Percentiles rank a stretch among this genome's conserved stretches.
phyloP scores from a whole-genome alignment of 2,329 filamentous ascomycete genomes.

The Stagonosporopsis chrysanthemi region DNA sequence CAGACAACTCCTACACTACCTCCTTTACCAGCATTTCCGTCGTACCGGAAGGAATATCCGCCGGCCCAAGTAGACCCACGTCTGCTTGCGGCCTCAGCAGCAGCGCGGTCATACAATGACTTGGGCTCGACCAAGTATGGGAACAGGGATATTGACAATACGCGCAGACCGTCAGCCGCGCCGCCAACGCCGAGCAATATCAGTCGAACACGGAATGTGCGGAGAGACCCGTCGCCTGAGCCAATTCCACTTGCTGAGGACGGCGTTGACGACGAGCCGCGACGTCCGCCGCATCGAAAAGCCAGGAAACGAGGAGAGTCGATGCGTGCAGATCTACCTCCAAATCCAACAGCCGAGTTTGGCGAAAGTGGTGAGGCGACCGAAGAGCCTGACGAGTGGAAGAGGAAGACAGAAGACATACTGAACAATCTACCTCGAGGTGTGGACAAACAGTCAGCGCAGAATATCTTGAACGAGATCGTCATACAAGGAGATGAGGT shows the following conservation, averaged over 20 bases:
- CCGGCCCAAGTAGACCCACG: slow-evolving; percentile 30
- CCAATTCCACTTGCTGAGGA: slow-evolving; percentile 33
- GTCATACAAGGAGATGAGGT: slow-evolving; percentile 94
- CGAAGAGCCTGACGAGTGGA: slow-evolving; percentile 48
- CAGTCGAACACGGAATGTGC: slow-evolving; percentile 26
- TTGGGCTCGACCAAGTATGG: slow-evolving; percentile 26
- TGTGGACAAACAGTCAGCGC: slow-evolving; percentile 81
- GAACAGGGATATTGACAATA: slow-evolving; percentile 11
- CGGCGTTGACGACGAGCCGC: slow-evolving; percentile 27
- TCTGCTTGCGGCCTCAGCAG: slow-evolving; percentile 40
- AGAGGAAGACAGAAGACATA: slow-evolving; percentile 52
- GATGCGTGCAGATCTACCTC: slow-evolving; percentile 41
- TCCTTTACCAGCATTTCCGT: slow-evolving; percentile 35
- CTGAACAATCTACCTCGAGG: slow-evolving; percentile 82
- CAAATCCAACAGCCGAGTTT: slow-evolving; percentile 42
- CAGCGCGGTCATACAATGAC: slow-evolving; percentile 42
- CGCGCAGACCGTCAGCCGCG: slow-evolving; percentile 14
- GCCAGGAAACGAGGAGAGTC: slow-evolving; percentile 39
- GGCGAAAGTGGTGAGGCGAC: slow-evolving; percentile 30
- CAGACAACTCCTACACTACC: slow-evolving; percentile 17
- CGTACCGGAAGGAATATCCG: slow-evolving; percentile 61
- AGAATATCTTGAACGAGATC: slow-evolving; percentile 95
- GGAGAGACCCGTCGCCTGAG: slow-evolving; percentile 29
- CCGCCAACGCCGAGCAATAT: slow-evolving; percentile 21
- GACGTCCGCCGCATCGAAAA: slow-evolving; percentile 36